Conservation (phyloP, 2,329 filamentous ascomycete genomes). For the Huntiella omanensis region DNA sequence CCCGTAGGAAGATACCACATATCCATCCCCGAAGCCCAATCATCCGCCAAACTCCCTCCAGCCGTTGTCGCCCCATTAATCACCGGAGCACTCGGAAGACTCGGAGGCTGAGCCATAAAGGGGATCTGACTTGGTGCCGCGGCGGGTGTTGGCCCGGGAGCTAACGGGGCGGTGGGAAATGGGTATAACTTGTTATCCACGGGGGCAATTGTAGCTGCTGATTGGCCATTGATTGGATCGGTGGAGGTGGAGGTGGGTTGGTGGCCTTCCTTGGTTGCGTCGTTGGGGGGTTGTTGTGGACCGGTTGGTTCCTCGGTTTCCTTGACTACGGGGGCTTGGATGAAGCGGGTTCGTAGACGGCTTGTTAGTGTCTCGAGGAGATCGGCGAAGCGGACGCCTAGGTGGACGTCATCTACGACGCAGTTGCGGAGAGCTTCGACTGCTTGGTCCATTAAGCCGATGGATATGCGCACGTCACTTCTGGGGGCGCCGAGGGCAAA, state of each 20-base stretch:
- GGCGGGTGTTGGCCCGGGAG: slow-evolving; percentile 1
- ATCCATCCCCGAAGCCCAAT: slow-evolving; percentile 36
- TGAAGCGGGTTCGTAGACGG: slow-evolving; percentile 55
- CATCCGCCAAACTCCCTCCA: slow-evolving; percentile 20
- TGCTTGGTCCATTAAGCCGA: slow-evolving; percentile 55
- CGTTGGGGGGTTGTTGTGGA: slow-evolving; percentile 19
- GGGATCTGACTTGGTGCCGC: not conserved
- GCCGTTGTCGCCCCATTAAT: not conserved
- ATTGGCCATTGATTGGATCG: too few species aligned
- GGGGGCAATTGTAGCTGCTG: not conserved
- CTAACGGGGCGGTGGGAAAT: not conserved
- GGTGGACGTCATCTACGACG: slow-evolving; percentile 69
- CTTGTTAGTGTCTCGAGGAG: slow-evolving; percentile 63
- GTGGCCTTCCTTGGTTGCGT: too few species aligned
- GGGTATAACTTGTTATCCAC: not conserved
- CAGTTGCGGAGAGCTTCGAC: slow-evolving; percentile 58
- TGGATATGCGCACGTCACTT: slow-evolving; percentile 56
- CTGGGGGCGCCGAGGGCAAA: slow-evolving; percentile 67
- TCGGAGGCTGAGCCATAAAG: not conserved
- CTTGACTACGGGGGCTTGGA: slow-evolving; percentile 29
- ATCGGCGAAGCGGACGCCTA: slow-evolving; percentile 69
- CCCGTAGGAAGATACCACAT: slow-evolving; percentile 51
- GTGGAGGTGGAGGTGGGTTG: too few species aligned
- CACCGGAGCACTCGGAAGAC: too few species aligned
- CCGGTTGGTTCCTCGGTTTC: slow-evolving; percentile 21